Evolutionary conservation across 116 monocot species (phyloP).

Genomic region (Phalaenopsis hybrid): DNA sequence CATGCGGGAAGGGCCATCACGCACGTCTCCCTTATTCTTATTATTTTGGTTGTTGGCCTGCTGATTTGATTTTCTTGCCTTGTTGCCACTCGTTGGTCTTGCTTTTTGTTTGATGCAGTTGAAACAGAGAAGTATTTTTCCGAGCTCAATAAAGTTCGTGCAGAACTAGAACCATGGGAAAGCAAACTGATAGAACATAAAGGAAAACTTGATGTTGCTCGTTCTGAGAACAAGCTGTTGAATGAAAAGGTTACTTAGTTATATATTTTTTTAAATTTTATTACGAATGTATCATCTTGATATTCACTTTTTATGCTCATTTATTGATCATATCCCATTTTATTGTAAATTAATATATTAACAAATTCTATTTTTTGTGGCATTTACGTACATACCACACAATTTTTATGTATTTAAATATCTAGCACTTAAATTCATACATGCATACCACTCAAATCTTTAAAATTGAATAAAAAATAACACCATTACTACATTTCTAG

Average conservation of each 20-base stretch:
- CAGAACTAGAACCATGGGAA: constrained; percentile 99
- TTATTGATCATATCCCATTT: not conserved
- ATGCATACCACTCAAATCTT: too few species aligned
- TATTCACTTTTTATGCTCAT: not conserved
- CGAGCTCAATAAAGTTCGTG: constrained; percentile 73
- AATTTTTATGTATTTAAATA: too few species aligned
- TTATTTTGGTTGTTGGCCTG: not conserved
- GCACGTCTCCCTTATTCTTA: not conserved
- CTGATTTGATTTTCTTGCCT: not conserved
- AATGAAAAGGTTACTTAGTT: constrained; percentile 59
- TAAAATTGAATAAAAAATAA: too few species aligned
- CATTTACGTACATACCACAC: too few species aligned
- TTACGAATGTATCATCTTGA: not conserved
- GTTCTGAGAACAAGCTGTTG: constrained; percentile 58
- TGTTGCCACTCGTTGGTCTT: not conserved
- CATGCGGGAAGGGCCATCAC: not conserved
- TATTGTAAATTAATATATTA: not conserved
- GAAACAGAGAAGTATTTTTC: constrained; percentile 68
- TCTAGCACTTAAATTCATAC: too few species aligned
- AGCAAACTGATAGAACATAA: constrained; percentile 84
- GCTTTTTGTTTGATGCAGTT: constrained; percentile 32
- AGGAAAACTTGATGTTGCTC: constrained; percentile 85
- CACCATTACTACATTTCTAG: too few species aligned
- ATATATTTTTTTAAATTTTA: not conserved
- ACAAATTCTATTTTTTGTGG: not conserved